Conservation (phyloP, 2,329 filamentous ascomycete species). For the Exophiala aquamarina region DNA sequence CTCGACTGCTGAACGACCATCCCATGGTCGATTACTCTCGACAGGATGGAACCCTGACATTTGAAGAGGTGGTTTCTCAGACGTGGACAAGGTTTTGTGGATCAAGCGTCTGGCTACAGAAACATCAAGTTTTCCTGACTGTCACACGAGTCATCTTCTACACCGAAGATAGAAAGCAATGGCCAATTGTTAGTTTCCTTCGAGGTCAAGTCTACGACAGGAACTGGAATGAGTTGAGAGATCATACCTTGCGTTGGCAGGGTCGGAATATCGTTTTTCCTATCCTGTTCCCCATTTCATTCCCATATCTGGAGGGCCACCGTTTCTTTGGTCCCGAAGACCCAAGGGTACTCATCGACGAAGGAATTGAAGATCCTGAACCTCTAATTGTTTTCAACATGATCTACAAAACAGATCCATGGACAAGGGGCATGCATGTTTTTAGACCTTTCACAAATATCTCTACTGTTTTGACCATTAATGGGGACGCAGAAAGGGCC, state of each 20-base stretch:
- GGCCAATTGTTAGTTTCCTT: conserved; percentile 26
- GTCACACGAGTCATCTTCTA: conserved; percentile 23
- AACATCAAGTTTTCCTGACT: conserved; percentile 21
- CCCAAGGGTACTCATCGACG: conserved; percentile 28
- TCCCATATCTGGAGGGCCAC: conserved; percentile 14
- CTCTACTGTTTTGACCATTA: conserved; percentile 22
- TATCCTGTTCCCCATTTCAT: conserved; percentile 22
- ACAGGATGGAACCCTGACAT: conserved; percentile 5
- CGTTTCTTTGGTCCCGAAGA: conserved; percentile 28
- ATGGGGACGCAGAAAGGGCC: conserved; percentile 10
- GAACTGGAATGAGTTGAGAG: conserved; percentile 25
- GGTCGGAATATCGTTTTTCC: conserved; percentile 23
- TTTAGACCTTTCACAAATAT: conserved; percentile 27
- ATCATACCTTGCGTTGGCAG: conserved; percentile 25
- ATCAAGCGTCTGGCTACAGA: conserved; percentile 21
- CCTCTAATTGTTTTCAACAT: conserved; percentile 31
- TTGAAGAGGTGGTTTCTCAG: conserved; percentile 1
- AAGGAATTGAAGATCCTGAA: conserved; percentile 25
- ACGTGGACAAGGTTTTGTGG: conserved; percentile 20
- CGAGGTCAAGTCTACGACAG: conserved; percentile 27
- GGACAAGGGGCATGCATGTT: conserved; percentile 23
- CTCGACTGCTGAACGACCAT: conserved; percentile 10
- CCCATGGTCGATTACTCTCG: conserved; percentile 18
- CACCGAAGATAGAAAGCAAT: conserved; percentile 15
- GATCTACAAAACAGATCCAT: conserved; percentile 11